phyloP scores from a whole-genome alignment of 176 grass and related monocot genomes.

The Lolium perenne region DNA sequence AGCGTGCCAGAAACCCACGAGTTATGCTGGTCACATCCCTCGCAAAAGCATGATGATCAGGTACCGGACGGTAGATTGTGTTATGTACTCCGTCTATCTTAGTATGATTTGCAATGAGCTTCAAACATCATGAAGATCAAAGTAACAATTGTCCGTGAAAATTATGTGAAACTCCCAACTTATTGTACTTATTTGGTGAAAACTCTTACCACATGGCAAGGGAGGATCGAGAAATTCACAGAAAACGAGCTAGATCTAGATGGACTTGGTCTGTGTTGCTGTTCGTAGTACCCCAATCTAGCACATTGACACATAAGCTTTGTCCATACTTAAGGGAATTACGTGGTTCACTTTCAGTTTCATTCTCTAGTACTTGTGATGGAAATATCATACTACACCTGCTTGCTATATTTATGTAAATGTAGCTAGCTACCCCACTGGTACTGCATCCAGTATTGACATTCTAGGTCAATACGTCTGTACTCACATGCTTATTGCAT shows the following conservation, averaged over 20 bases:
- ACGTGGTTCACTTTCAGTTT: neutral
- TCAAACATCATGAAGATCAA: neutral
- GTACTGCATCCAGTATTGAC: neutral
- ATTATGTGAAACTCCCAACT: neutral
- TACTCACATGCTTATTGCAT: neutral
- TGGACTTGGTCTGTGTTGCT: neutral
- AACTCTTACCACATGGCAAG: neutral
- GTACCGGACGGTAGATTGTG: neutral
- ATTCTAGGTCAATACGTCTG: constrained; percentile 8
- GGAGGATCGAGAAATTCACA: neutral
- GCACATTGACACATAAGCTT: no score
- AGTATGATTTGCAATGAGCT: neutral
- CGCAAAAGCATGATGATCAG: neutral
- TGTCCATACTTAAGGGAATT: no score
- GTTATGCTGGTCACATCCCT: neutral
- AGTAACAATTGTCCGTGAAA: neutral
- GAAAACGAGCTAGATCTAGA: neutral
- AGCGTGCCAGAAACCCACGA: neutral
- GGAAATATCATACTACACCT: neutral
- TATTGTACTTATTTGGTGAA: neutral
- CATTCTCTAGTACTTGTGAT: neutral
- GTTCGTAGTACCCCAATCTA: neutral
- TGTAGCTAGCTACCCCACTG: neutral
- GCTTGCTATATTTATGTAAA: neutral
- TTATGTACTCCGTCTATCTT: neutral